phyloP scores from a whole-genome alignment of 495 filamentous ascomycete genomes.

The Neurospora sp. region DNA sequence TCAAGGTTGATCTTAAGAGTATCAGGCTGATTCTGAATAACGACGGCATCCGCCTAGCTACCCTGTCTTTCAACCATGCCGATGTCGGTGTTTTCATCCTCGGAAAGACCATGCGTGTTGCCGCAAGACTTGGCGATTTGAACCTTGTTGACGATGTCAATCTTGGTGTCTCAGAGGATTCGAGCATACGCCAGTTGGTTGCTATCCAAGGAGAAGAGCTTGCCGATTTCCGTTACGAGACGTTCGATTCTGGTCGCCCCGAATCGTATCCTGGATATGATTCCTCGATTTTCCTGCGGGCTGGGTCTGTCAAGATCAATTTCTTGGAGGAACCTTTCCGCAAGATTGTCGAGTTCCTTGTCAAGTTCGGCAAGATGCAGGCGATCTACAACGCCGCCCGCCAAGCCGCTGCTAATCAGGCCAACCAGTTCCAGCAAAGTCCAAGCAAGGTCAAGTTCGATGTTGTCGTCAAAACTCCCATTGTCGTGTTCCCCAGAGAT shows the following conservation, averaged over 20 bases:
- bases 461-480: conserved; percentile 84
- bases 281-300: conserved; percentile 75
- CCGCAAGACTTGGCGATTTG: conserved; percentile 76
- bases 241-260: conserved; percentile 63
- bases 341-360: conserved; percentile 93
- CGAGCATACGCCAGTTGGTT: conserved; percentile 74
- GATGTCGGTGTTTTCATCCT: conserved; percentile 84
- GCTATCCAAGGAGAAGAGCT: conserved; percentile 93
- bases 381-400: conserved; percentile 96
- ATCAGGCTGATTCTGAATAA: conserved; percentile 96
- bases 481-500: conserved; percentile 80
- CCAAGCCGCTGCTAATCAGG: conserved; percentile 89
- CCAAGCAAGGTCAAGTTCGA: conserved; percentile 88
- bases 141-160: conserved; percentile 91
- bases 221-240: conserved; percentile 96
- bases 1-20: conserved; percentile 87
- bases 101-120: conserved; percentile 74
- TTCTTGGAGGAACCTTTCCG: conserved; percentile 95
- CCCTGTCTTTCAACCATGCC: conserved; percentile 80
- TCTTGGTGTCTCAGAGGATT: conserved; percentile 70
- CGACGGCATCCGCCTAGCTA: conserved; percentile 89
- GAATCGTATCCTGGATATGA: conserved; percentile 88
- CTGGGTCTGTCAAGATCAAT: conserved; percentile 91
- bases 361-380: conserved; percentile 99
- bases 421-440: conserved; percentile 82